Conservation (phyloP, 306 rosid genomes). For the Cicer chorassanicum region DNA sequence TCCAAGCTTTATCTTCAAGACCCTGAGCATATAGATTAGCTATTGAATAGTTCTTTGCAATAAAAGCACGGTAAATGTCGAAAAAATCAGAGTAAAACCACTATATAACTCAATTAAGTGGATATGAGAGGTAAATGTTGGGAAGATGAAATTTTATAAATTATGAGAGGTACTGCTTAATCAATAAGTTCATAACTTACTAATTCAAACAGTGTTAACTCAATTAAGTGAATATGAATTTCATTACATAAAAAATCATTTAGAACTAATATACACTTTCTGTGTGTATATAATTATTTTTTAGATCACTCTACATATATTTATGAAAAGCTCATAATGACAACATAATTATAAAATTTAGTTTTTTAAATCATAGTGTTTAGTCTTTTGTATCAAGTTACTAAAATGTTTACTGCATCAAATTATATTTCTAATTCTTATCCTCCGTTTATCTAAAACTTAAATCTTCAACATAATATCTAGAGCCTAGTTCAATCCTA, state of each 20-base stretch:
- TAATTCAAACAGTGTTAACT: neutral
- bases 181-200: neutral
- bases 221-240: neutral
- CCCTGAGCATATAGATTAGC: conserved; percentile 67
- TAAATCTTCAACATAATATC: neutral
- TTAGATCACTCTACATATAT: neutral
- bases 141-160: neutral
- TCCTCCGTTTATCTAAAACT: no score
- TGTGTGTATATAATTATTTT: neutral
- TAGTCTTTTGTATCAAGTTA: no score
- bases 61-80: neutral
- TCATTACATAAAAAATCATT: neutral
- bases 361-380: neutral
- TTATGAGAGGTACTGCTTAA: conserved; percentile 10
- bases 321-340: neutral
- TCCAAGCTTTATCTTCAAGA: conserved; percentile 99
- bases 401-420: no score
- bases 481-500: neutral
- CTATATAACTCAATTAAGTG: neutral
- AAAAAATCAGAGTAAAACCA: neutral
- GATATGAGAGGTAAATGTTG: no score
- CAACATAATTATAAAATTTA: neutral
- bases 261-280: neutral
- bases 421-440: no score
- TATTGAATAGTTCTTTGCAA: conserved; percentile 15